Evolutionary conservation across 1,284 basidiomycete genomes (phyloP), one percentile per base, ranked within the genome.

Genomic region (Sparassis latifolia): DNA sequence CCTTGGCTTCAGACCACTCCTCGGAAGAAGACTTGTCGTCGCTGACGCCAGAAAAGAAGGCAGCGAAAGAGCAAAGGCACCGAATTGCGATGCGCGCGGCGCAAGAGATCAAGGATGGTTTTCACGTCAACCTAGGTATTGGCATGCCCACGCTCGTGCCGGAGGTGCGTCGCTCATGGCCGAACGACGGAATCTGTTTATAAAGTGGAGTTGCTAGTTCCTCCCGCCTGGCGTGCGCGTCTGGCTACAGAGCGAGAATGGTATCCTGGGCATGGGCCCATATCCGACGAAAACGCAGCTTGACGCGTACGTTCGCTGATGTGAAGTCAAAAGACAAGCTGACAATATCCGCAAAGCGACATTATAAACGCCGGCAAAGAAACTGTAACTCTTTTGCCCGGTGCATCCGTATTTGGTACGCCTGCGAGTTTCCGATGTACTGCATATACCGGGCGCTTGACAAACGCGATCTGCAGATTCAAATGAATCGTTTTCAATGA

Each of bases 301-400:
- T n/a, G 93, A 97, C 67, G 82, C 90, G 89, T 92, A 60, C 73
- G 88, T 77, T n/a, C 47, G 37, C 35, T 37, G 35, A 37, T 7
- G 6, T 37, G 6, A 12, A 7, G 35, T 12, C 35, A 37, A 37
- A 6, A 37, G 35, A 6, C 35, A 37, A 7, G 12, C 12, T 37
- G 7, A 37, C 12, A 37, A 37, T 37, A 37, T 37, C 42, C 35
- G 42, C 38, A 33, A 54, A 91, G 89, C 44, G 92, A 96, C 63
- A 79, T 95, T 56, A 91, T 96, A 64, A 96, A 96, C 64, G 96
- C 95, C 44, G 95, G 95, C 39, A 98, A 98, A 69, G 94, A 98
- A 71, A 97, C 95, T 4, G 83, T 92, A 51, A 96, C 93, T 3
- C 77, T 97, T 5, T 75, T 97, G 28, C 93, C 95, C 42, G 95